phyloP scores from a whole-genome alignment of 352 stramenopile genomes.

The Globisporangium takayamanum region DNA sequence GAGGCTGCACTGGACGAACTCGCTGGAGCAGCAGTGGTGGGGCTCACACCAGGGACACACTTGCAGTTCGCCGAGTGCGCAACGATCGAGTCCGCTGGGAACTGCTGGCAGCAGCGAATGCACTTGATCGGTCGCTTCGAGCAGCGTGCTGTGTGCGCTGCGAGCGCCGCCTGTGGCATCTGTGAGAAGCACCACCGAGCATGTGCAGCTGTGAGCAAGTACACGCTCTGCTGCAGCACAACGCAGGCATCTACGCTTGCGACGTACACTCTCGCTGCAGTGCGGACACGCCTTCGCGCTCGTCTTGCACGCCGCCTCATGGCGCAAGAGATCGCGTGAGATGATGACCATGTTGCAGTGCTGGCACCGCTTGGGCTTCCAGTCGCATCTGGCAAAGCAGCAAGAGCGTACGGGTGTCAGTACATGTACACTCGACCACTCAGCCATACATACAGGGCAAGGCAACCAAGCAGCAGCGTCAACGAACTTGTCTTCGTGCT shows the following conservation, averaged over 20 bases:
- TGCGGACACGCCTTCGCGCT: slow-evolving; percentile 56
- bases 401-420: neutral
- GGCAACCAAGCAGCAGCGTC: no score
- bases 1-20: no score
- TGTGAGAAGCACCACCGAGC: slow-evolving; percentile 10
- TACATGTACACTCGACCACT: neutral
- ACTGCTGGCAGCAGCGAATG: slow-evolving; percentile 73
- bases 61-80: slow-evolving; percentile 69
- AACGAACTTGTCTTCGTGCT: slow-evolving; percentile 51
- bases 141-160: slow-evolving; percentile 47
- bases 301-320: slow-evolving; percentile 66
- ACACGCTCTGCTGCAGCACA: neutral
- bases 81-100: slow-evolving; percentile 66
- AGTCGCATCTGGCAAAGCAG: slow-evolving; percentile 44
- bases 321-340: slow-evolving; percentile 44
- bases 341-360: slow-evolving; percentile 85
- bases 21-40: neutral
- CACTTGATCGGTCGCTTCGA: slow-evolving; percentile 78
- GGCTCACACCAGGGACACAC: slow-evolving; percentile 20
- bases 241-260: neutral
- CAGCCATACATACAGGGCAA: neutral
- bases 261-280: slow-evolving; percentile 56
- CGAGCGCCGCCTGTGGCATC: slow-evolving; percentile 45
- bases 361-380: slow-evolving; percentile 70
- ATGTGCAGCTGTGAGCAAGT: neutral